Evolutionary conservation across 192 early-diverging fungal species (phyloP), one percentile per base, ranked within the genome.

Genomic region (Radiomyces spectabilis): DNA sequence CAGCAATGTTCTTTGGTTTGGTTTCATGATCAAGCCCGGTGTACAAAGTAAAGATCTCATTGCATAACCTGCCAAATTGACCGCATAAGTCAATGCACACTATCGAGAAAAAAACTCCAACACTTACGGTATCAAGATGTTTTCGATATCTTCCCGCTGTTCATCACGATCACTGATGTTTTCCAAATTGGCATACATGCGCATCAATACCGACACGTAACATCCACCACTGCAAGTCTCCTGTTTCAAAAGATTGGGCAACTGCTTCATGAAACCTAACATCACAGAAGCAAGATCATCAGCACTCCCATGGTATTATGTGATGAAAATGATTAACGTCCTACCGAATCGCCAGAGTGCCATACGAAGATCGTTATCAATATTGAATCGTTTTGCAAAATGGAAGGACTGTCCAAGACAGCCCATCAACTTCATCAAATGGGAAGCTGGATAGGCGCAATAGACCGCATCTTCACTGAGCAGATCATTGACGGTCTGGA

Each of bases 201-300:
- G 82, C 63, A 87, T 77, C 41, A 94, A 71, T 13, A 91, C 81
- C 59, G 63, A 70, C 37, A 75, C 72, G 65, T 82, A 66, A 57
- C 86, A 75, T 59, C 82, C 65, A 34, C 77, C 87, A 72, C 76
- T 84, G 24, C 68, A 73, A 10, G 92, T 90, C 68, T 97, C 94
- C 63, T 94, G 92, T 57, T 91, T 94, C 22, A 95, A 77, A 38
- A 97, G 55, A 49, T 94, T 94, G 16, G 94, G 94, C 54, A 94
- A 61, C 35, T 92, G 89, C 16, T 88, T 83, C 79, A 94, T 92
- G 24, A 91, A 88, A 10, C 92, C 90, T 68, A 31, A 15, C 9
- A 35, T 16, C 18, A 32, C 32, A 65, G 41, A 49, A 42, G 2
- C 31, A 56, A 45, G 32, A 16, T 26, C 19, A 25, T 38, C 31